Conservation (phyloP, 495 filamentous ascomycete genomes). For the Tuber calosporum region DNA sequence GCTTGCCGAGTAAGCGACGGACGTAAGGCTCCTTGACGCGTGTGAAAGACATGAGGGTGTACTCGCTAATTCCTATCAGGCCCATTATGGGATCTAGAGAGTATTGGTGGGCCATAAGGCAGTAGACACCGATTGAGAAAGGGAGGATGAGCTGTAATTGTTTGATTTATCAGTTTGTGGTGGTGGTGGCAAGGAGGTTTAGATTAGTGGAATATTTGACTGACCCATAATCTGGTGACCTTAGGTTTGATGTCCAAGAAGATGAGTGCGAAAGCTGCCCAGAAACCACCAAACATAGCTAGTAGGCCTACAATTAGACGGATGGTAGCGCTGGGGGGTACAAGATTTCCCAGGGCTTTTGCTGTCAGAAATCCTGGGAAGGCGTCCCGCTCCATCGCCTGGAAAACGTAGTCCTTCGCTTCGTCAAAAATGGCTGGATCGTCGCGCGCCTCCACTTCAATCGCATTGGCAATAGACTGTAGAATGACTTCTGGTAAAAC, state of each 20-base stretch:
- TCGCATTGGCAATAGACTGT: slow-evolving; percentile 66
- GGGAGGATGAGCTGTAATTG: slow-evolving; percentile 68
- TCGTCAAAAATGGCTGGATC: slow-evolving; percentile 96
- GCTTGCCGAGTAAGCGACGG: slow-evolving; percentile 69
- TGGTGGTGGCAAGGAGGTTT: neutral
- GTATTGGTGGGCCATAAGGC: slow-evolving; percentile 85
- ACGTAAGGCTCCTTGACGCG: slow-evolving; percentile 84
- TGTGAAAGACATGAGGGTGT: slow-evolving; percentile 84
- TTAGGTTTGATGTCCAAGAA: slow-evolving; percentile 69
- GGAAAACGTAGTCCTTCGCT: slow-evolving; percentile 98
- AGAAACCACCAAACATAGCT: slow-evolving; percentile 82
- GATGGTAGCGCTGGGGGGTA: slow-evolving; percentile 76
- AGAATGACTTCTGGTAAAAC: slow-evolving; percentile 81
- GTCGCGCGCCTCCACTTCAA: slow-evolving; percentile 83
- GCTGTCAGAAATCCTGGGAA: slow-evolving; percentile 92
- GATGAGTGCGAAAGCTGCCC: slow-evolving; percentile 86
- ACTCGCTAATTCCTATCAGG: slow-evolving; percentile 83
- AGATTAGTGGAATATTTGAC: slow-evolving; percentile 36
- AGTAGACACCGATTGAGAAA: slow-evolving; percentile 83
- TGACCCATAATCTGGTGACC: slow-evolving; percentile 71
- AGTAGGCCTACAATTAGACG: slow-evolving; percentile 80
- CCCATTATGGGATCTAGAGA: slow-evolving; percentile 85
- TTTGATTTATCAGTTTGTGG: neutral
- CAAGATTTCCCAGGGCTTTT: slow-evolving; percentile 90
- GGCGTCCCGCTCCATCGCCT: slow-evolving; percentile 97